These are phyloP conservation scores for Yamadazyma songkhlaensis DNA, from an alignment of 1,139 yeast genomes.

Conservation along the genomic window DNA sequence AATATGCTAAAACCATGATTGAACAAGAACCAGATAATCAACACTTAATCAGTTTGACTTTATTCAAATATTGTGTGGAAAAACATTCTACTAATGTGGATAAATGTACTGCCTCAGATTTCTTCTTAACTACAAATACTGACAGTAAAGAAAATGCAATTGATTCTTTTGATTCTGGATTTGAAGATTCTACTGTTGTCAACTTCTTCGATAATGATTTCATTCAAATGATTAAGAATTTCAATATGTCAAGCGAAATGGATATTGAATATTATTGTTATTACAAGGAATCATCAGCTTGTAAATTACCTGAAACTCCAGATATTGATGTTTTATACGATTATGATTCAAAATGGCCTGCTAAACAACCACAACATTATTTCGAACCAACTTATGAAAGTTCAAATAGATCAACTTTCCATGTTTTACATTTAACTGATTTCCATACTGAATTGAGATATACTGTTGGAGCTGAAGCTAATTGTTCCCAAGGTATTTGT, in stretches of 20 bases:
- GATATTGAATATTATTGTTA: slow-evolving; percentile 36
- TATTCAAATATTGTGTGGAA: slow-evolving; percentile 36
- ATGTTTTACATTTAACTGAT: slow-evolving; percentile 66
- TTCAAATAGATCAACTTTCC: slow-evolving; percentile 33
- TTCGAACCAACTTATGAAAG: slow-evolving; percentile 22
- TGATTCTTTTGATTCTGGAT: slow-evolving; percentile 22
- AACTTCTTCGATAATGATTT: slow-evolving; percentile 41
- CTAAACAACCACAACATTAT: slow-evolving; percentile 22
- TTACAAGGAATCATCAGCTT: slow-evolving; percentile 27
- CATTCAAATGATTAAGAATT: slow-evolving; percentile 32
- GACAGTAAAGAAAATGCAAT: slow-evolving; percentile 16
- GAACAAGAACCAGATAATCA: slow-evolving; percentile 30
- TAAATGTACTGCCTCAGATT: slow-evolving; percentile 35
- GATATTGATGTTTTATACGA: slow-evolving; percentile 25
- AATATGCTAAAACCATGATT: slow-evolving; percentile 27
- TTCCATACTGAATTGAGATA: slow-evolving; percentile 61
- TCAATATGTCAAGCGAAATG: slow-evolving; percentile 35
- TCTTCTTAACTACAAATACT: slow-evolving; percentile 37
- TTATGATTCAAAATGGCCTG: slow-evolving; percentile 32
- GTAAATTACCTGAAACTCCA: slow-evolving; percentile 28
- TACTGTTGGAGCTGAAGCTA: slow-evolving; percentile 56
- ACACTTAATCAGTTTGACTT: slow-evolving; percentile 34
- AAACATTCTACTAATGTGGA: slow-evolving; percentile 27
- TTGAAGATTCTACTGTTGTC: slow-evolving; percentile 23
- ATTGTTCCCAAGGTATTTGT: slow-evolving; percentile 53